phyloP scores from a whole-genome alignment of 768 basidiomycete genomes.

The Neoboletus subvelutipes region DNA sequence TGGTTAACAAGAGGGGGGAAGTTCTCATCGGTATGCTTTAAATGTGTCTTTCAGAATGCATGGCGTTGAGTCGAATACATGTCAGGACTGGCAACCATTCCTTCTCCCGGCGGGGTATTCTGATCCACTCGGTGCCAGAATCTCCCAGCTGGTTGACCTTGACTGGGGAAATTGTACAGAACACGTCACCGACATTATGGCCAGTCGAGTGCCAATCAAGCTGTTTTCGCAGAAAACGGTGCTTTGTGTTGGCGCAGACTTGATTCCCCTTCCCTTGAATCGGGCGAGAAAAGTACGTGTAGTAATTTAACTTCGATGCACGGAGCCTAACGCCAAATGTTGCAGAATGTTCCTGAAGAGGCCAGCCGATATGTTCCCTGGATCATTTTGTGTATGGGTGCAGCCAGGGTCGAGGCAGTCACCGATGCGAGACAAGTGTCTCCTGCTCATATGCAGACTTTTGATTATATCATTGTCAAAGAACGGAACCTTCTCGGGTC shows the following conservation, averaged over 20 bases:
- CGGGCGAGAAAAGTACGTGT: slow-evolving; percentile 25
- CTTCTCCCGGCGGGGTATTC: slow-evolving; percentile 54
- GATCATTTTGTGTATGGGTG: slow-evolving; percentile 79
- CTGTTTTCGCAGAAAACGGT: slow-evolving; percentile 54
- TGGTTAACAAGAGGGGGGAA: slow-evolving; percentile 43
- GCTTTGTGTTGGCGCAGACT: slow-evolving; percentile 58
- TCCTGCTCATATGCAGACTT: slow-evolving; percentile 31
- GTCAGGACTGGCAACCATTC: slow-evolving; percentile 60
- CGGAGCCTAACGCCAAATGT: neutral
- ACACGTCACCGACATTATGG: slow-evolving; percentile 59
- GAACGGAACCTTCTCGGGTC: slow-evolving; percentile 34
- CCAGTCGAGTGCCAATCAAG: slow-evolving; percentile 55
- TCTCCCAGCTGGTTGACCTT: slow-evolving; percentile 49
- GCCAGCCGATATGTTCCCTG: slow-evolving; percentile 51
- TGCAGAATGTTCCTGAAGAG: slow-evolving; percentile 31
- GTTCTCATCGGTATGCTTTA: slow-evolving; percentile 30
- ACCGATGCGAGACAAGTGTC: slow-evolving; percentile 40
- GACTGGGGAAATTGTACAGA: slow-evolving; percentile 50
- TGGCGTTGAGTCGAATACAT: slow-evolving; percentile 17
- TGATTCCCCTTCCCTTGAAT: slow-evolving; percentile 44
- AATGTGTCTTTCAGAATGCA: neutral
- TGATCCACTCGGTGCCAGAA: slow-evolving; percentile 37
- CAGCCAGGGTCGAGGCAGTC: slow-evolving; percentile 65
- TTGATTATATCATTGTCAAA: slow-evolving; percentile 65
- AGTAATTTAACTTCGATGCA: neutral